Base-by-base conservation (phyloP, 176 grass and related monocot genomes). In the Eragrostis nindensis region DNA sequence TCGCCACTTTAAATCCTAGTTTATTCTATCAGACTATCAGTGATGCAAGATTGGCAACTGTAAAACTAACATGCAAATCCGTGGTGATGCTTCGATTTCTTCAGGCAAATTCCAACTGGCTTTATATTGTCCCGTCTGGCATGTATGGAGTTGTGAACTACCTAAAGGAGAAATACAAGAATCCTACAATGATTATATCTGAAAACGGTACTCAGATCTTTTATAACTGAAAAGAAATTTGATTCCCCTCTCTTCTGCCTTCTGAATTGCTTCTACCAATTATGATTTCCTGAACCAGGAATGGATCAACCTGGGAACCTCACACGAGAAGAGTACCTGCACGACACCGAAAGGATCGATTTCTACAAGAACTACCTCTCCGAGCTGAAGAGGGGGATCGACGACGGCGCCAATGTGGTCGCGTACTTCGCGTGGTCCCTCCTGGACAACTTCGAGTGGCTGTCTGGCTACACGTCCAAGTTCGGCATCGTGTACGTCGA, bases 371-470 rank as follows among this genome's bases (percentile, higher is more conserved):
- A 82, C 68, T 93, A 97, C 73, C 85, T 97, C 27, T 76, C 62
- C 12, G 77, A 93, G 39, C 79, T 97, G 81, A 93, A 93, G 69
- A 86, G 80, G 62, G 91, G 68, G 13, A 93, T 89, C n/a, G 94
- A 97, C 4, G 88, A 89, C 1, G 91, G 91, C 2, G 86, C 86
- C 0, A 87, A 89, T 26, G 88, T 97, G 66, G 73, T 93, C 0
- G 94, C 49, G 38, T 97, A 97, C 54, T 93, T 97, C 22, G 86
- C 91, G 0, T 93, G 91, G 94, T 97, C 94, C 43, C 85, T 97
- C 17, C 87, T 97, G 11, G 94, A 97, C 80, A 97, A 93, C 82
- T 93, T 93, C 26, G 91, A 93, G 77, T 96, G 90, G 93, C 82
- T 88, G 53, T 80, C 89, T 21, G 93, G 93, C 13, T 96, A 93